Conservation (phyloP, 78 protist species). For the Monosiga brevicollis region DNA sequence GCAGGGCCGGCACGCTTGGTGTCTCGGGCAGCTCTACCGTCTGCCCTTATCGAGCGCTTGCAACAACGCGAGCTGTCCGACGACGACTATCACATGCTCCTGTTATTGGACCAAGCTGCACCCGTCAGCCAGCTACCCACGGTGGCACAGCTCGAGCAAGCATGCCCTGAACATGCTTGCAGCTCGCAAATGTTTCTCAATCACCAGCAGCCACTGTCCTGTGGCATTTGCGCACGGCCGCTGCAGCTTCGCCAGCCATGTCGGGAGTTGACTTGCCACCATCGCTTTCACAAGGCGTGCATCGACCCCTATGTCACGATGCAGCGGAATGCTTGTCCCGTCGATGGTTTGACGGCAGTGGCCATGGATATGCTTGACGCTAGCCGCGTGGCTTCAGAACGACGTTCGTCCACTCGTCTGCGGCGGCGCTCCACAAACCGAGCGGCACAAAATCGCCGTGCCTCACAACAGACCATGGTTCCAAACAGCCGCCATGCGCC, state of each 20-base stretch:
- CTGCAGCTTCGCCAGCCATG: no score
- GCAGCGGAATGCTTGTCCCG: background rate
- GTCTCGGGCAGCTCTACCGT: background rate
- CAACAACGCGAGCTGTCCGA: background rate
- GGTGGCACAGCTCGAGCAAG: background rate
- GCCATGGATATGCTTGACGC: background rate
- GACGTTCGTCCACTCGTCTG: no score
- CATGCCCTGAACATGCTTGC: background rate
- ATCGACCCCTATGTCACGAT: background rate
- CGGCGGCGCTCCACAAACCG: no score
- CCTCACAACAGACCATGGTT: no score
- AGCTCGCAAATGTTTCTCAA: no score
- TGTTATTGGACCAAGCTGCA: background rate
- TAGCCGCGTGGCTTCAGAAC: no score
- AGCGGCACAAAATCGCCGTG: no score
- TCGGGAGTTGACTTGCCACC: background rate
- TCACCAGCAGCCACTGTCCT: no score
- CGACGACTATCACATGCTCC: background rate
- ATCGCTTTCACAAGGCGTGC: background rate
- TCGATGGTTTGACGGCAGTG: background rate
- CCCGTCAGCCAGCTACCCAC: background rate
- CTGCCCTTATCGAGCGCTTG: background rate
- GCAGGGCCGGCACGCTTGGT: background rate
- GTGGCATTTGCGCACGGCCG: no score
- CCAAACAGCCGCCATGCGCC: no score